Base-by-base conservation (phyloP, 495 filamentous ascomycete species). In the Hypoxylon lienhwacheense region DNA sequence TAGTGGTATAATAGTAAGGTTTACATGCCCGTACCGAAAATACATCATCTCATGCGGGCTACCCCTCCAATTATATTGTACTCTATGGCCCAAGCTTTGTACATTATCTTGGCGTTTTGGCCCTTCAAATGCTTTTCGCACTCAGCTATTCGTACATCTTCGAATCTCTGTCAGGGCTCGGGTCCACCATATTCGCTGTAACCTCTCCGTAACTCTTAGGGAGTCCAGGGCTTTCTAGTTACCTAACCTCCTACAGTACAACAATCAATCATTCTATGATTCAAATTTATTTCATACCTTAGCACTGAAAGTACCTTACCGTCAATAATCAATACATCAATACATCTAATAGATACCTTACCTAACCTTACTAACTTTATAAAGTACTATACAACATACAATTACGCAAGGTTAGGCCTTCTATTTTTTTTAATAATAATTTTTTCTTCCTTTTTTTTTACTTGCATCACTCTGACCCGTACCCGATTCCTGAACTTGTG, bases 401-500 rank as follows among this genome's bases (percentile, higher is more conserved):
- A n/a, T n/a, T n/a, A n/a, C n/a, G n/a, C n/a, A n/a, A n/a, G n/a
- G n/a, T n/a, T n/a, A n/a, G n/a, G 33, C 22, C 19, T 19, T 55
- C 19, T 36, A 45, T 32, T 21, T 39, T 22, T 44, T 11, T 34
- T 15, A 15, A 33, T 15, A 32, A 53, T 44, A 49, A 49, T 22
- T 31, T 39, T 32, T 33, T 22, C 15, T 20, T 25, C 22, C 32
- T 31, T 28, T 19, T 21, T 29, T 52, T 59, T 47, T 31, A 40
- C 50, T 61, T 61, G 57, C 57, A 61, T 61, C 57, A 61, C 57
- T 61, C 57, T 61, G 52, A 61, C 50, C 56, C 45, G 36, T 52
- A n/a, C 29, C 20, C 33, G 34, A 15, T 26, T 7, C 44, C 31
- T 29, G 32, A 24, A 32, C 46, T 43, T 53, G 55, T 36, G 28